Evolutionary conservation across 441 rosid genomes (phyloP).

Genomic region (Erodium trifolium): DNA sequence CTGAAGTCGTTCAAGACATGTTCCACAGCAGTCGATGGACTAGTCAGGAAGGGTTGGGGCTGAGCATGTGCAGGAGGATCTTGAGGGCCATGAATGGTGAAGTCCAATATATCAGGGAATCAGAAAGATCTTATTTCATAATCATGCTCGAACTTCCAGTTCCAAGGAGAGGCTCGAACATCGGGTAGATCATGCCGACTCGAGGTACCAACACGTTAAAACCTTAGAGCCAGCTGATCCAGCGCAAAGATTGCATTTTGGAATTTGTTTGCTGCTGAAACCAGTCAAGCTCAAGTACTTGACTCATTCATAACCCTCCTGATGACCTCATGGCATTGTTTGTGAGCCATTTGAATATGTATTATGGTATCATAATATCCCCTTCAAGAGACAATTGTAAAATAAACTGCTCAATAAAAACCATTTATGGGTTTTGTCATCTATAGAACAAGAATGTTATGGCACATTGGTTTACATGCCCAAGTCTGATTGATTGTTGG

Average conservation of each 20-base stretch:
- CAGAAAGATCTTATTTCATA: slow-evolving; percentile 66
- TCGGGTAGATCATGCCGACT: background rate
- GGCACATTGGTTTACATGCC: too few relatives aligned
- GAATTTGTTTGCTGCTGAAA: background rate
- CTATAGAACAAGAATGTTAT: too few relatives aligned
- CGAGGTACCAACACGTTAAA: background rate
- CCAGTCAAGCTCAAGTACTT: background rate
- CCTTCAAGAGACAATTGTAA: background rate
- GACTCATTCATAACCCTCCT: too few relatives aligned
- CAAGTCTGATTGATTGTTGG: too few relatives aligned
- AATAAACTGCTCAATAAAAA: background rate
- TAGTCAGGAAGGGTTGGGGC: slow-evolving; percentile 76
- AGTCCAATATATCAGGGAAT: slow-evolving; percentile 81
- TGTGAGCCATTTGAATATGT: too few relatives aligned
- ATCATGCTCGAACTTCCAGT: slow-evolving; percentile 60
- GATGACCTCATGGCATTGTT: too few relatives aligned
- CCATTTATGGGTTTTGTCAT: too few relatives aligned
- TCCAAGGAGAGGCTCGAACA: slow-evolving; percentile 22
- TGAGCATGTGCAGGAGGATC: slow-evolving; percentile 86
- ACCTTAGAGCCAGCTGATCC: too few relatives aligned
- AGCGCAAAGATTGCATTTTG: too few relatives aligned
- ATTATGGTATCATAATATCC: too few relatives aligned
- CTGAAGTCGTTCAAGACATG: slow-evolving; percentile 90
- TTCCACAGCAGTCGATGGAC: slow-evolving; percentile 71
- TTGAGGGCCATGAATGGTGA: slow-evolving; percentile 82